Evolutionary conservation across 1,284 basidiomycete genomes (phyloP).

Genomic region (Ustilago bromivora): DNA sequence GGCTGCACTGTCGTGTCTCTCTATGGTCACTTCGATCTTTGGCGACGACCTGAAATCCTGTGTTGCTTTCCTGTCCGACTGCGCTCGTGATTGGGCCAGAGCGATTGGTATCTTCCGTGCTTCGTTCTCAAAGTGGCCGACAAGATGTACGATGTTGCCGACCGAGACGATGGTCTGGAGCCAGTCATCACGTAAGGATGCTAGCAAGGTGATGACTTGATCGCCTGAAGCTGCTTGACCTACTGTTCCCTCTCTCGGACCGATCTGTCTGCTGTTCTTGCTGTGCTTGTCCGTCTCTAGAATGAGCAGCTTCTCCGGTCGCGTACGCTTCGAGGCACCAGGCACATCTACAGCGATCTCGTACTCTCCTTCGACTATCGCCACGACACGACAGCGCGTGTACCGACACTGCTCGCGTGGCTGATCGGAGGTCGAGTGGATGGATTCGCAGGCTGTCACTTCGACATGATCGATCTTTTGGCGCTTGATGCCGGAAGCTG

Average conservation of each 20-base stretch:
- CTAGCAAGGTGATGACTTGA: conserved; percentile 24
- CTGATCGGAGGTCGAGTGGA: background rate
- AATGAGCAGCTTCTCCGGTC: conserved; percentile 36
- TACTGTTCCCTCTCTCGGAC: background rate
- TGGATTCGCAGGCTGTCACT: background rate
- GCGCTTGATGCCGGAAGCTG: conserved; percentile 28
- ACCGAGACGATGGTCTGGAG: conserved; percentile 34
- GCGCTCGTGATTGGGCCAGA: background rate
- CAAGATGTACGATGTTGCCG: conserved; percentile 55
- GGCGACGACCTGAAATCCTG: background rate
- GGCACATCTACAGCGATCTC: conserved; percentile 1
- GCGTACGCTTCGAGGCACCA: conserved; percentile 12
- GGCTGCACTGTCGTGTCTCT: background rate
- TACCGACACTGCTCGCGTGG: conserved; percentile 20
- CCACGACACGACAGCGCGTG: conserved; percentile 33
- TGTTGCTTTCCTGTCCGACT: background rate
- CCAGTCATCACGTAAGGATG: conserved; percentile 63
- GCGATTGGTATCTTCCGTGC: conserved; percentile 13
- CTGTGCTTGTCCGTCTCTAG: conserved; percentile 28
- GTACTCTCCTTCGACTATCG: conserved; percentile 27
- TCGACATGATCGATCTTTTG: conserved; percentile 23
- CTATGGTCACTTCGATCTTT: conserved; percentile 20
- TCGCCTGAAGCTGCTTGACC: background rate
- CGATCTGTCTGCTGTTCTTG: conserved; percentile 14
- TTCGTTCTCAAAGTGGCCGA: conserved; percentile 46